These are phyloP conservation scores for Spongiforma sp. DNA, from an alignment of 1,284 basidiomycete species.

Conservation along the genomic window DNA sequence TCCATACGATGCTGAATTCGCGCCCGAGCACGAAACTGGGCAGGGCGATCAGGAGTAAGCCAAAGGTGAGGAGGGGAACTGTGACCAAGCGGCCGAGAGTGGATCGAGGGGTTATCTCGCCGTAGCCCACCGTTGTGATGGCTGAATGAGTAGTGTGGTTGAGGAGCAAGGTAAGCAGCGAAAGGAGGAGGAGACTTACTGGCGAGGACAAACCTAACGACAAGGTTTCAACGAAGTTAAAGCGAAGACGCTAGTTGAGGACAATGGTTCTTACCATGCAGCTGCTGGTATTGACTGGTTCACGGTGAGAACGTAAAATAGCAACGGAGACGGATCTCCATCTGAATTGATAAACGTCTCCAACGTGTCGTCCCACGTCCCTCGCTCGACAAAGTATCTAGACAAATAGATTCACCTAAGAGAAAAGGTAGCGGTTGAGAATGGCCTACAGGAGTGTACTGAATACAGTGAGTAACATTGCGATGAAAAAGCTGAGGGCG, in stretches of 20 bases:
- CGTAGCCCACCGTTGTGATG: conserved; percentile 87
- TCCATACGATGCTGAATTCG: conserved; percentile 89
- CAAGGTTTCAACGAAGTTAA: too few species aligned
- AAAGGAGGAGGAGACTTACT: too few species aligned
- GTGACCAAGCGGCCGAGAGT: conserved; percentile 84
- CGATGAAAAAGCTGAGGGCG: conserved; percentile 88
- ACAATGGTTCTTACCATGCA: conserved; percentile 57
- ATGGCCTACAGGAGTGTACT: conserved; percentile 77
- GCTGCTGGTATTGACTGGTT: conserved; percentile 78
- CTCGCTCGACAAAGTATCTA: conserved; percentile 88
- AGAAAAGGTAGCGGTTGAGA: neutral
- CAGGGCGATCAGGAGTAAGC: conserved; percentile 84
- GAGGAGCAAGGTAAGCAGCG: neutral
- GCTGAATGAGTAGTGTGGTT: conserved; percentile 50
- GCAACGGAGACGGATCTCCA: conserved; percentile 78
- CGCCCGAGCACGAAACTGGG: conserved; percentile 89
- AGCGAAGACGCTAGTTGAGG: too few species aligned
- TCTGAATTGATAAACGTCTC: conserved; percentile 84
- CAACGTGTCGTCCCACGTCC: conserved; percentile 82
- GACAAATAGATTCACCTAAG: neutral
- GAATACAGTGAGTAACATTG: conserved; percentile 85
- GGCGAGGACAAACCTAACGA: conserved; percentile 48
- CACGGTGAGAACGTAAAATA: conserved; percentile 4
- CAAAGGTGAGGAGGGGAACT: conserved; percentile 84
- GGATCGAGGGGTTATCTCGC: conserved; percentile 85